Base-by-base conservation (phyloP, 305 asterid genomes). In the Fraxinus greggii region DNA sequence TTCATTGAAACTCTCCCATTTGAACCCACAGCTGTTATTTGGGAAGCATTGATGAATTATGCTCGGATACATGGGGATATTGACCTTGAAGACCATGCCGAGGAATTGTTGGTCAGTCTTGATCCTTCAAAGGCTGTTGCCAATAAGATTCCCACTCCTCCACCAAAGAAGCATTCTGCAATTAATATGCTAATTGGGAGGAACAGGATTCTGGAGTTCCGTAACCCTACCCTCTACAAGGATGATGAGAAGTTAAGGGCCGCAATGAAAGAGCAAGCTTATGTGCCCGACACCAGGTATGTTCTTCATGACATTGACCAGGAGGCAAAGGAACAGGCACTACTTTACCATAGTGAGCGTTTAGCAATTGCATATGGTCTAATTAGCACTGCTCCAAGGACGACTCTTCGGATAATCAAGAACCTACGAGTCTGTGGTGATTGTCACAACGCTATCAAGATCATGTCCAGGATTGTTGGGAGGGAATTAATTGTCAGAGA, bases 381-480 rank as follows among this genome's bases (percentile, higher is more conserved):
- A 76, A 94, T 94, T 51, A 92, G 95, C 74, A 94, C 98, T 35
- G 94, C 98, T n/a, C 93, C 97, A 1, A 88, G 98, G 87, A 90
- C 97, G 4, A 93, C 98, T 42, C 84, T 92, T 31, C 83, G 98
- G 81, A 92, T 95, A 86, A 94, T 95, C 70, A 95, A 95, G 88
- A 95, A 95, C 79, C 85, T 95, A 0, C 97, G 99, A 7, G 92
- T 93, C 6, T 95, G 98, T 78, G 98, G 97, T 31, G 99, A 95
- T 84, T 95, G 99, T 83, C 99, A 95, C 87, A 95, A 92, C 88
- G 97, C 97, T 38, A 95, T 95, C 88, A 95, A 93, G 87, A 93
- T 95, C 84, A 94, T 94, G 99, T 95, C 99, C 32, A 94, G 97
- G 88, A 93, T 95, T 54, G 99, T 95, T 19, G 99, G 99, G 86